These are phyloP conservation scores for Gelatoporia subvermispora DNA, from an alignment of 768 basidiomycete species.

Conservation along the genomic window DNA sequence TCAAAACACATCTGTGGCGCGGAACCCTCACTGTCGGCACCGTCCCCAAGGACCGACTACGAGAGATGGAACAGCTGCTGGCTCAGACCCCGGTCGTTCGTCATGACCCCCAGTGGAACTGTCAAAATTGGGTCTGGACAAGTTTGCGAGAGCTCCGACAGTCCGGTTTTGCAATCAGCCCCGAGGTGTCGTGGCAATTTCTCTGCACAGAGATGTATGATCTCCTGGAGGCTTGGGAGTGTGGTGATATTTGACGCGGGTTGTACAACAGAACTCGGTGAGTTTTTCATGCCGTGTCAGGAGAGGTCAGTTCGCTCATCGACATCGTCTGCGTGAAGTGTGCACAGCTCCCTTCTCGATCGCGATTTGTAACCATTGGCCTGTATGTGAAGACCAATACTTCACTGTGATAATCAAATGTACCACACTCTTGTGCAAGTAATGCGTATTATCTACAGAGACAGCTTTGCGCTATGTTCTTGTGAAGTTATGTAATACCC, in stretches of 20 bases:
- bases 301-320: no score
- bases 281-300: no score
- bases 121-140: conserved; percentile 17
- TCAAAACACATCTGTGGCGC: conserved; percentile 11
- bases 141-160: conserved; percentile 10
- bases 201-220: conserved; percentile 7
- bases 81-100: conserved; percentile 11
- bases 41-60: conserved; percentile 9
- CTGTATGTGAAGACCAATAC: no score
- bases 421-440: no score
- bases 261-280: no score
- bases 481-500: not conserved
- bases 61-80: conserved; percentile 11
- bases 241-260: conserved; percentile 11
- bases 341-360: no score
- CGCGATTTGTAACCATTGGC: no score
- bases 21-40: conserved; percentile 11
- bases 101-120: conserved; percentile 13
- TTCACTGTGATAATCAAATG: no score
- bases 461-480: no score
- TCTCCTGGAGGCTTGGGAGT: conserved; percentile 15
- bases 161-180: conserved; percentile 5
- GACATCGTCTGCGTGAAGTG: no score
- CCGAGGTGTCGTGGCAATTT: conserved; percentile 6
- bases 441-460: no score